Conservation (phyloP, 352 stramenopile species). For the Globisporangium carolinianum region DNA sequence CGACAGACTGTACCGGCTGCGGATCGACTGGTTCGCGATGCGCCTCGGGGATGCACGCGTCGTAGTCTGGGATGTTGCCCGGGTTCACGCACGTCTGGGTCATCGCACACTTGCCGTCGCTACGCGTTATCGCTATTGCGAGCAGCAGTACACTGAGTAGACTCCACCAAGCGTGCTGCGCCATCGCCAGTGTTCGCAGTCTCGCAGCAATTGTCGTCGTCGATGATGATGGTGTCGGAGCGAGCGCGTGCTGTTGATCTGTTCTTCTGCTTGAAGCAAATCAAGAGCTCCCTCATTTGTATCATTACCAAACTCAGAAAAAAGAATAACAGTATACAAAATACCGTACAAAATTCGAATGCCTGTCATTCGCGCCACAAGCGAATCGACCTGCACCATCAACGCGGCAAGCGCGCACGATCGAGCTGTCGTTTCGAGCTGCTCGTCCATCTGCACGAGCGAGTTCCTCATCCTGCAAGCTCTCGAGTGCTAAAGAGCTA, state of each 20-base stretch:
- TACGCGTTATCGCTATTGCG: not conserved
- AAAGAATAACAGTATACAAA: not conserved
- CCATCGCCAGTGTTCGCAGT: not conserved
- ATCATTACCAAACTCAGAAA: not conserved
- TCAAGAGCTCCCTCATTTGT: slow-evolving; percentile 2
- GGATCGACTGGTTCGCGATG: slow-evolving; percentile 27
- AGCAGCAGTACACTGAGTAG: not conserved
- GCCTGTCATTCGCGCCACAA: not conserved
- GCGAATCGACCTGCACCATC: not conserved
- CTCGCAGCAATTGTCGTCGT: too few relatives aligned
- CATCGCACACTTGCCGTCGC: slow-evolving; percentile 52
- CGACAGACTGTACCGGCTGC: slow-evolving; percentile 19
- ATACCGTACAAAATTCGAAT: not conserved
- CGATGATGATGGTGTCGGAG: too few relatives aligned
- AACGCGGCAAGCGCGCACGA: not conserved
- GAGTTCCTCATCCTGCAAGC: too few relatives aligned
- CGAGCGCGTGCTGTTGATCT: too few relatives aligned
- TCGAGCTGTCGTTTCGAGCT: too few relatives aligned
- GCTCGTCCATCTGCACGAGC: too few relatives aligned
- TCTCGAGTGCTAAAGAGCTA: too few relatives aligned
- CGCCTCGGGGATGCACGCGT: slow-evolving; percentile 65
- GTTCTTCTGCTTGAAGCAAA: slow-evolving; percentile 2
- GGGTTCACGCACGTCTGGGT: slow-evolving; percentile 76
- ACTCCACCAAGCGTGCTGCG: not conserved
- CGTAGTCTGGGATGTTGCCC: slow-evolving; percentile 60